Conservation (phyloP, 495 filamentous ascomycete species). For the Trichoderma gamsii region DNA sequence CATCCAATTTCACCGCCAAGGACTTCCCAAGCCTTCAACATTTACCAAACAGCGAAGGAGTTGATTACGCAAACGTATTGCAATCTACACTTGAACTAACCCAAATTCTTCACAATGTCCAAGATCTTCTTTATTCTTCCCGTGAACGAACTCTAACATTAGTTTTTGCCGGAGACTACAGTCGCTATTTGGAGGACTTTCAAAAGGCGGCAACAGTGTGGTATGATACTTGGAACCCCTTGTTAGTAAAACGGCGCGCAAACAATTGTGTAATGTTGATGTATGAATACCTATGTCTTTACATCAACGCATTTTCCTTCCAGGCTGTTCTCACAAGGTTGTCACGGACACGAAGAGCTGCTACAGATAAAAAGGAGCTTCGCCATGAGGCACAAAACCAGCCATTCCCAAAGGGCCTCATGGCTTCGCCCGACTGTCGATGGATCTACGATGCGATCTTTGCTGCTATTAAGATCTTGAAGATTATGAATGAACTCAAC, state of each 20-base stretch:
- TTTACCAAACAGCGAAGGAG: not conserved
- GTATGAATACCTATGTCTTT: slow-evolving; percentile 13
- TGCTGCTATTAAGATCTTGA: not conserved
- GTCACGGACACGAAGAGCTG: not conserved
- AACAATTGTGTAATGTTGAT: not conserved
- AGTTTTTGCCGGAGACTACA: slow-evolving; percentile 4
- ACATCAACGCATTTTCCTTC: slow-evolving; percentile 14
- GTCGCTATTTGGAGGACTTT: slow-evolving; percentile 8
- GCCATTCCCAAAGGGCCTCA: not conserved
- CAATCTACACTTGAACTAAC: slow-evolving; percentile 10
- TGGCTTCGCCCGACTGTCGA: not conserved
- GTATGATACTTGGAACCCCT: not conserved
- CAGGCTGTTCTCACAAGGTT: slow-evolving; percentile 9
- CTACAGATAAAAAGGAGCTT: not conserved
- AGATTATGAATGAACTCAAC: not conserved
- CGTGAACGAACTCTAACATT: slow-evolving; percentile 4
- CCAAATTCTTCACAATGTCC: not conserved
- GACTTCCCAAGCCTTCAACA: slow-evolving; percentile 14
- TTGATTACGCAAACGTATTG: slow-evolving; percentile 2
- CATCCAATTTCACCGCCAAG: slow-evolving; percentile 9
- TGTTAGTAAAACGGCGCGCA: not conserved
- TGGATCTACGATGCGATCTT: slow-evolving; percentile 10
- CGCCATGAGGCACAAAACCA: not conserved
- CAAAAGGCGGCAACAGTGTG: not conserved
- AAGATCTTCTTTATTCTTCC: slow-evolving; percentile 8